These are phyloP conservation scores for Plasmodium sp. DNA, from an alignment of 169 alveolate species.

Conservation along the genomic window DNA sequence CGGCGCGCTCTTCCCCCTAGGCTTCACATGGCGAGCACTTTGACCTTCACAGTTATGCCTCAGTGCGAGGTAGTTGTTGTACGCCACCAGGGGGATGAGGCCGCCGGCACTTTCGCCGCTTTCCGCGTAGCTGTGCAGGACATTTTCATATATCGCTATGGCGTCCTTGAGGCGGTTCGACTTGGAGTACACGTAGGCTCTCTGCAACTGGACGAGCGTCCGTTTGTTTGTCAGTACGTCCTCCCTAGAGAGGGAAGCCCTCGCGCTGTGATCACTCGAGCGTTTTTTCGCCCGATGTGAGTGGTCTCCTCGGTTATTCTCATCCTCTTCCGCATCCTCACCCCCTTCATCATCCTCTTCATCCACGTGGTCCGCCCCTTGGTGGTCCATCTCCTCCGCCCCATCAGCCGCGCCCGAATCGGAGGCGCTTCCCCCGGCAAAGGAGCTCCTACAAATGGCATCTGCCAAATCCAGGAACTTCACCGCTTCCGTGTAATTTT, in stretches of 20 bases:
- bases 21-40: background rate
- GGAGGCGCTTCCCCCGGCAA: background rate
- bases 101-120: background rate
- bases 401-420: background rate
- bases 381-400: background rate
- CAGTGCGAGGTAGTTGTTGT: conserved; percentile 53
- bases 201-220: conserved; percentile 8
- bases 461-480: conserved; percentile 32
- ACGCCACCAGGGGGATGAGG: conserved; percentile 1
- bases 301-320: background rate
- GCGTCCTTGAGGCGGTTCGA: conserved; percentile 40
- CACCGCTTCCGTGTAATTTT: conserved; percentile 6
- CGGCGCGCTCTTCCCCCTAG: background rate
- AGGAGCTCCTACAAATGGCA: conserved; percentile 12
- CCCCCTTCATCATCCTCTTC: background rate
- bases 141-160: conserved; percentile 36
- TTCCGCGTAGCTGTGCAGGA: conserved; percentile 6
- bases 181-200: conserved; percentile 55
- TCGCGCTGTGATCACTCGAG: background rate
- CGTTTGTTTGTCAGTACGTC: background rate
- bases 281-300: background rate
- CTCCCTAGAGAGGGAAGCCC: background rate
- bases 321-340: background rate
- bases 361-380: background rate
- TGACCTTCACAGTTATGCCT: conserved; percentile 21